Evolutionary conservation across 2,329 filamentous ascomycete genomes (phyloP), one percentile per base, ranked within the genome.

Genomic region (Aspergillus felis): DNA sequence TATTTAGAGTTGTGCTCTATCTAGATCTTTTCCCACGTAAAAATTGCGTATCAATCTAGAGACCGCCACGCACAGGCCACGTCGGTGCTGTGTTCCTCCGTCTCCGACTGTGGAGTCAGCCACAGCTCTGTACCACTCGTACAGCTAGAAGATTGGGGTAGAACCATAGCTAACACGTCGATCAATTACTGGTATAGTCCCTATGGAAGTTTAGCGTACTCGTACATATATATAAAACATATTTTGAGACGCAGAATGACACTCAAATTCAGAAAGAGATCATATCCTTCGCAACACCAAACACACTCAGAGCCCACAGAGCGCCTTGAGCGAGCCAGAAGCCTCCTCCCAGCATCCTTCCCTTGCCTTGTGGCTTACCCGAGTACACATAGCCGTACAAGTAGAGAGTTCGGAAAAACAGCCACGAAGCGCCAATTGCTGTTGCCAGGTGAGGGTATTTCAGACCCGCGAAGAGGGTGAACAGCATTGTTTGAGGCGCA

Each of bases 391-490:
- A 80, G n/a, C 78, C 78, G 50, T 75, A 74, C 54, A 77, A 62
- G 66, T 81, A 87, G 22, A 84, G 54, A 0, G 77, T 64, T 32
- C 84, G 73, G 58, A 75, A 78, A 7, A 82, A 66, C 8, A 79
- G 73, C 84, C 84, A 87, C 2, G 70, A 67, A 0, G 70, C 70
- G 8, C 82, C 81, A 50, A 84, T 59, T 3, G 70, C 71, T 0
- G 79, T 72, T 2, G 79, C 73, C 3, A 77, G 70, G 28, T 75
- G 65, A 0, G 84, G 84, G 68, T 80, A 84, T 59, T 74, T 74
- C 54, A 86, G 63, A 2, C 84, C 84, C 0, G 80, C 76, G 54
- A 86, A 75, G 20, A 86, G 72, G 66, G 83, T 75, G 50, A 77
- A 77, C 27, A 79, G 73, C 49, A 84, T 76, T 4, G 79, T 78